Conservation (phyloP, 2,329 filamentous ascomycete genomes). For the Plenodomus lindquistii region DNA sequence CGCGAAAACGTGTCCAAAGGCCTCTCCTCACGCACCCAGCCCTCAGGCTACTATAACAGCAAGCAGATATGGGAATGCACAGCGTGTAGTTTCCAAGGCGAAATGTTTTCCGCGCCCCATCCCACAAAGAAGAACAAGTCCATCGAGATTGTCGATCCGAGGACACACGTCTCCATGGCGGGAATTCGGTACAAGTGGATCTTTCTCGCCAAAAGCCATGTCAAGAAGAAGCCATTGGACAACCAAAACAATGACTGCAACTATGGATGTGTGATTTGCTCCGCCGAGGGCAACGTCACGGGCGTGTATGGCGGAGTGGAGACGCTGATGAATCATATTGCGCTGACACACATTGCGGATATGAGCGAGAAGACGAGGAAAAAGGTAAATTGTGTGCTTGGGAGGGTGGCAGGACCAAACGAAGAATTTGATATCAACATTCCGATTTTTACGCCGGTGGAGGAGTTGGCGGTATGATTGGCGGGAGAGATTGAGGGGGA, state of each 20-base stretch:
- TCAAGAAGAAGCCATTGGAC: conserved; percentile 18
- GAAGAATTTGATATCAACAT: conserved; percentile 47
- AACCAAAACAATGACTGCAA: conserved; percentile 21
- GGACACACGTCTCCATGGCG: conserved; percentile 23
- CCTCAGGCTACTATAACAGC: conserved; percentile 41
- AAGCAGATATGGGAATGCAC: conserved; percentile 42
- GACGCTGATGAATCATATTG: conserved; percentile 46
- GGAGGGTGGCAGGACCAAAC: conserved; percentile 32
- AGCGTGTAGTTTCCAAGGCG: conserved; percentile 40
- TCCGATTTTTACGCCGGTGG: conserved; percentile 22
- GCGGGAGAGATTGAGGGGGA: too few relatives aligned
- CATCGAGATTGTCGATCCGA: conserved; percentile 34
- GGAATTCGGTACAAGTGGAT: conserved; percentile 45
- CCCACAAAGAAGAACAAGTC: conserved; percentile 34
- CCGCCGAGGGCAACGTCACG: conserved; percentile 34
- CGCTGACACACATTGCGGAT: conserved; percentile 37
- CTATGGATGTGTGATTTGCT: conserved; percentile 45
- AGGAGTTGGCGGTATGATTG: neutral
- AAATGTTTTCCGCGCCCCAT: conserved; percentile 24
- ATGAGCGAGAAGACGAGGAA: conserved; percentile 32
- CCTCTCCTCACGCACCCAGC: conserved; percentile 31
- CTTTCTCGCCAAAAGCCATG: conserved; percentile 45
- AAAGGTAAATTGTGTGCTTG: conserved; percentile 43
- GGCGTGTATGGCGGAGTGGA: conserved; percentile 44
- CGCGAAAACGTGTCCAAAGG: conserved; percentile 42